phyloP scores from a whole-genome alignment of 2,329 filamentous ascomycete genomes.

The Clarireedia homoeocarpa region DNA sequence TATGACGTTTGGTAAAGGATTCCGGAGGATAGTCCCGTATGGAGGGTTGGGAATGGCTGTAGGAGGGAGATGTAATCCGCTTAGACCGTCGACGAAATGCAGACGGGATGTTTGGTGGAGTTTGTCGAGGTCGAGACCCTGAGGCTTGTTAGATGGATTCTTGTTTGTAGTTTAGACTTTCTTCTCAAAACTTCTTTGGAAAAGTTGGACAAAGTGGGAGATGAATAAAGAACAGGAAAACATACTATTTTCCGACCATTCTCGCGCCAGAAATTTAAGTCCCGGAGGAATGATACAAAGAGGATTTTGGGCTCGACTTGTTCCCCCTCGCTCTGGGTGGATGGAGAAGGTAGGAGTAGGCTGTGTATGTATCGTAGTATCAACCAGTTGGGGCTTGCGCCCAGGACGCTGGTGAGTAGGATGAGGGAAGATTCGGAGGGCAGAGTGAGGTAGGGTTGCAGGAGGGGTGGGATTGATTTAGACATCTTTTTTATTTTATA shows the following conservation, averaged over 20 bases:
- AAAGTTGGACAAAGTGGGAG: background rate
- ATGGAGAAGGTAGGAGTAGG: background rate
- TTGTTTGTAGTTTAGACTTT: background rate
- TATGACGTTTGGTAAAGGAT: background rate
- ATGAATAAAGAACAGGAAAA: constrained; percentile 10
- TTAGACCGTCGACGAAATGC: constrained; percentile 51
- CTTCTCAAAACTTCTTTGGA: background rate
- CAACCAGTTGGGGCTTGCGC: constrained; percentile 59
- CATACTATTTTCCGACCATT: constrained; percentile 60
- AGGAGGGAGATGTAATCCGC: constrained; percentile 18
- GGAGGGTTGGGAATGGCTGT: background rate
- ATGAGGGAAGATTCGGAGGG: constrained; percentile 52
- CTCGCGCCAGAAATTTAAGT: constrained; percentile 70
- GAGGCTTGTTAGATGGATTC: background rate
- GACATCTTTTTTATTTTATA: constrained; percentile 17
- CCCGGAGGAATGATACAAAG: constrained; percentile 75
- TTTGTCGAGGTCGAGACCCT: constrained; percentile 65
- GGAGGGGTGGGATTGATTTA: constrained; percentile 43
- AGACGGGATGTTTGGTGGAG: constrained; percentile 37
- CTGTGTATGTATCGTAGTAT: constrained; percentile 45
- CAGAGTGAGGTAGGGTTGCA: constrained; percentile 55
- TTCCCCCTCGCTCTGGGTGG: constrained; percentile 18
- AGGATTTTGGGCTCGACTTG: constrained; percentile 48
- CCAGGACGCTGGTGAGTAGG: constrained; percentile 61
- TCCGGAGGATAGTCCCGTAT: background rate